A percentile compares a stretch with the other conserved stretches of the same genome.
Conservation (phyloP, 1,284 basidiomycete species). For the Stygiomarasmius scandens region DNA sequence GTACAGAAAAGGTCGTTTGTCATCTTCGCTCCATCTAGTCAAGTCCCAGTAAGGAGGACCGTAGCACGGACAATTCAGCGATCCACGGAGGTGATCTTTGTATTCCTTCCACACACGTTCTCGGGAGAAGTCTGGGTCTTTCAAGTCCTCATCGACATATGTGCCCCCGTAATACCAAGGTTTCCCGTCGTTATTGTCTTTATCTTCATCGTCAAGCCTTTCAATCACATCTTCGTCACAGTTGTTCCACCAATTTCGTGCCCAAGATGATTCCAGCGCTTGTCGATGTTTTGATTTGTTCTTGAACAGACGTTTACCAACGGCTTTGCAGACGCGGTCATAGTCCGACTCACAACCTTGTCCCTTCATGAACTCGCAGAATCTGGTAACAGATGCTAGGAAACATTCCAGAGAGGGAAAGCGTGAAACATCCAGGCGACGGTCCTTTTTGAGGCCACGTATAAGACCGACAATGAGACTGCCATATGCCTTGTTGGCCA, state of each 20-base stretch:
- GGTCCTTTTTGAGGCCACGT: slow-evolving; percentile 33
- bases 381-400: slow-evolving; percentile 31
- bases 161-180: slow-evolving; percentile 33
- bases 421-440: slow-evolving; percentile 28
- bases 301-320: slow-evolving; percentile 37
- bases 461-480: slow-evolving; percentile 39
- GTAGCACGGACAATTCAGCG: slow-evolving; percentile 29
- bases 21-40: slow-evolving; percentile 33
- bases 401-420: slow-evolving; percentile 41
- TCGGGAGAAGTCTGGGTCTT: slow-evolving; percentile 27
- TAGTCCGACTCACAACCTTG: slow-evolving; percentile 29
- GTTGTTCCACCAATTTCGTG: slow-evolving; percentile 30
- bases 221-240: slow-evolving; percentile 25
- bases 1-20: slow-evolving; percentile 33
- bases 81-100: slow-evolving; percentile 27
- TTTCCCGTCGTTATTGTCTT: slow-evolving; percentile 19
- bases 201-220: slow-evolving; percentile 25
- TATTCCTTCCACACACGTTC: slow-evolving; percentile 41
- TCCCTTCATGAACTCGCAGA: slow-evolving; percentile 30
- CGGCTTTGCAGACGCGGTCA: slow-evolving; percentile 35
- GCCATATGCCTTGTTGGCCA: slow-evolving; percentile 41
- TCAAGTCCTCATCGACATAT: slow-evolving; percentile 25
- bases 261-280: slow-evolving; percentile 32
- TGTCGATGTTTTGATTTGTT: slow-evolving; percentile 30
- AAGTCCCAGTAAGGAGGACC: slow-evolving; percentile 40